These are phyloP conservation scores for Neonothopanus nambi DNA, from an alignment of 1,284 basidiomycete species.

Conservation along the genomic window DNA sequence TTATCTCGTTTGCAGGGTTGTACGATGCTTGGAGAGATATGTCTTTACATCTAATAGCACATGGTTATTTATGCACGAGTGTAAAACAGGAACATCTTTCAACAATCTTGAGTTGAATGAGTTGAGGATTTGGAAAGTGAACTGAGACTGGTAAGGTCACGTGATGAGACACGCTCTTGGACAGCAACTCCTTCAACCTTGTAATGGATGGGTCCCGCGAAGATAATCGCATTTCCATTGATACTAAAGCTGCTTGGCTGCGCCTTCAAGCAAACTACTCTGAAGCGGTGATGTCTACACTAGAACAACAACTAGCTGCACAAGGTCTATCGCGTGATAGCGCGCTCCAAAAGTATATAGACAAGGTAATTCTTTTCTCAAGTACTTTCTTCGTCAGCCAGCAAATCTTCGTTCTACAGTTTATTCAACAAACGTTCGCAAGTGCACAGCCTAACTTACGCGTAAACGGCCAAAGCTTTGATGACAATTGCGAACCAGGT, in stretches of 20 bases:
- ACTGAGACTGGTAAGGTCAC: too few species aligned
- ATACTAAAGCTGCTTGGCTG: constrained; percentile 5
- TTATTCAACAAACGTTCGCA: constrained; percentile 5
- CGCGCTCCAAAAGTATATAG: constrained; percentile 7
- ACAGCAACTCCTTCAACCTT: too few species aligned
- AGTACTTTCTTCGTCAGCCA: not conserved
- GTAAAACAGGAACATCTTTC: too few species aligned
- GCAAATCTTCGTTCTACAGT: not conserved
- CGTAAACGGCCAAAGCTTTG: constrained; percentile 7
- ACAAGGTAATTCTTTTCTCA: not conserved
- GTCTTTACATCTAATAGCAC: not conserved
- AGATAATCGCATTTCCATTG: constrained; percentile 10
- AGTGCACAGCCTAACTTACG: constrained; percentile 8
- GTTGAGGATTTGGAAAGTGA: too few species aligned
- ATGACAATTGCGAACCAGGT: constrained; percentile 6
- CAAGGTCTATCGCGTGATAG: not conserved
- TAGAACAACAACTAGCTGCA: not conserved
- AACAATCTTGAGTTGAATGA: too few species aligned
- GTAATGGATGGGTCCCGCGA: constrained; percentile 1
- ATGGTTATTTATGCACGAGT: not conserved
- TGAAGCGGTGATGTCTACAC: not conserved
- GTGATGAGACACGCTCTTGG: too few species aligned
- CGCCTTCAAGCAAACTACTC: constrained; percentile 5
- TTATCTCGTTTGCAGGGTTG: not conserved
- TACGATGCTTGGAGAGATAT: not conserved